These are phyloP conservation scores for Metschnikowia anglica DNA, from an alignment of 805 yeast genomes.

Conservation along the genomic window DNA sequence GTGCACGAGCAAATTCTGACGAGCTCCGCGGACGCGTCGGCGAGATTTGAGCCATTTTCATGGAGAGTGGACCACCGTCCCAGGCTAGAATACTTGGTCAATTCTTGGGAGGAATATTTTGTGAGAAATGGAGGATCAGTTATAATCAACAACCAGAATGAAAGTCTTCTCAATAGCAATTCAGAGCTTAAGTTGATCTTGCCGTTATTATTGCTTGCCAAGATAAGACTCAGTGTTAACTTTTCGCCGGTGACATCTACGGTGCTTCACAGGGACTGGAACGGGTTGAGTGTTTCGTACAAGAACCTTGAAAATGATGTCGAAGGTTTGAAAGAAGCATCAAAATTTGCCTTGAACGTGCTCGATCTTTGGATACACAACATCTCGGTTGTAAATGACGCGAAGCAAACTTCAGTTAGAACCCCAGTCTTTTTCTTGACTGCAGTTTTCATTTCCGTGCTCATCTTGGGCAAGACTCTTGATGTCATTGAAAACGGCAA, in stretches of 20 bases:
- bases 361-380: constrained; percentile 71
- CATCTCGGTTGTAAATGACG: constrained; percentile 62
- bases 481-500: constrained; percentile 47
- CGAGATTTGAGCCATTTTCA: constrained; percentile 49
- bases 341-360: constrained; percentile 55
- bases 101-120: constrained; percentile 67
- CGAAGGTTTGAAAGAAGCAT: constrained; percentile 64
- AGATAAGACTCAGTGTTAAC: constrained; percentile 61
- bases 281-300: constrained; percentile 56
- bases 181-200: constrained; percentile 62
- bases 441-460: constrained; percentile 61
- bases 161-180: constrained; percentile 48
- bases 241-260: constrained; percentile 58
- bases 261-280: constrained; percentile 69
- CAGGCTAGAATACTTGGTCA: constrained; percentile 53
- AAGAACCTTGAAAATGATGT: constrained; percentile 48
- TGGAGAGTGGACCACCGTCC: constrained; percentile 71
- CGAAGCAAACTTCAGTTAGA: constrained; percentile 63
- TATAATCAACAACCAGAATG: constrained; percentile 50
- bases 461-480: constrained; percentile 63
- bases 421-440: constrained; percentile 77
- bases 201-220: constrained; percentile 66
- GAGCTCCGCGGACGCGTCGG: constrained; percentile 31
- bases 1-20: constrained; percentile 64
- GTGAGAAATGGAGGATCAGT: constrained; percentile 63